Base-by-base conservation (phyloP, 2,329 filamentous ascomycete species). In the Colletotrichum paranaense region DNA sequence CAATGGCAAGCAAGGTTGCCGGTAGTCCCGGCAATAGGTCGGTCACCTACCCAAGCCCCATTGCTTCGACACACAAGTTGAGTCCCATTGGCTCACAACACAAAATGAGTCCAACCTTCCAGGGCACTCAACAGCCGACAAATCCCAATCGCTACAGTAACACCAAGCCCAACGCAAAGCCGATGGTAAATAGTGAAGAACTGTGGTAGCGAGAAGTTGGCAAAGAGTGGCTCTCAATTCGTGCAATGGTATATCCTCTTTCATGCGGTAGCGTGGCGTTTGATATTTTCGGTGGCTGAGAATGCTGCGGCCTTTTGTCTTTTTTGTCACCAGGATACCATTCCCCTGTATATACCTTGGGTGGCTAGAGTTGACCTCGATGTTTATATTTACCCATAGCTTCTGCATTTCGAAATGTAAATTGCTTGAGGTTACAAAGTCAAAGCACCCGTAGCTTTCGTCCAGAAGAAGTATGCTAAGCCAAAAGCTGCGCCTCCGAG, bases 171-270 rank as follows among this genome's bases (percentile, higher is more conserved):
- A 68, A 66, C 16, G 53, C 52, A 16, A 73, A 73, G 19, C 69
- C 69, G 3, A 73, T 73, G 71, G 71, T 73, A 16, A 71, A 73
- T 22, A 73, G 71, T 30, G 71, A 73, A 30, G 67, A 70, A n/a
- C 7, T 73, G 60, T 73, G 71, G 71, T 73, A 55, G 46, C 2
- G n/a, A 1, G 32, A n/a, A 22, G 32, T 49, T 24, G 14, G 42
- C 28, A 24, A 53, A 16, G 46, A 30, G 7, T 58, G 35, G 8
- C 3, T 14, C 28, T 26, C 56, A 24, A 56, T 12, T 22, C 9
- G 67, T 57, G 30, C 19, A 30, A 49, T 22, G 55, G 67, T 49
- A 42, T 28, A 28, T 53, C 38, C 46, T 59, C 52, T 53, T 59
- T 65, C 26, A 66, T 56, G 53, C 9, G 67, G 56, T 62, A 66